A percentile compares a stretch with the other conserved stretches of the same genome.
phyloP scores from a whole-genome alignment of 345 rosid genomes.

The Jatropha curcas region DNA sequence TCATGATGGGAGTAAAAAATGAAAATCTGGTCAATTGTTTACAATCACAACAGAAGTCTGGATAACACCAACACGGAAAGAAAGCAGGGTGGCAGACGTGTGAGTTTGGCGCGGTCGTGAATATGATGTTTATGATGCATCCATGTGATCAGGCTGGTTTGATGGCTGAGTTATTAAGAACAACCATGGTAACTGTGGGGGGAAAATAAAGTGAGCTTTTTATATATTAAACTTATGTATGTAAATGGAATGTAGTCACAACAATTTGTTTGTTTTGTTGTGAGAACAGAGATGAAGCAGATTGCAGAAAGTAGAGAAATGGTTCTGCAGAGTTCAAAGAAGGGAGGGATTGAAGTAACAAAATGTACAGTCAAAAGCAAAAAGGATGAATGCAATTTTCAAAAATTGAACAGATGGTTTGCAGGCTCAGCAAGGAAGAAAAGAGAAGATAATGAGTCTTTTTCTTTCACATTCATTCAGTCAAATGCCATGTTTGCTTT shows the following conservation, averaged over 20 bases:
- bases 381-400: background rate
- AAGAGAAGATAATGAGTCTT: background rate
- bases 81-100: background rate
- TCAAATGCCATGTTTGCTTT: constrained; percentile 16
- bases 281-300: background rate
- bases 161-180: background rate
- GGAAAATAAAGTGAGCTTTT: background rate
- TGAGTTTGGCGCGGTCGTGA: background rate
- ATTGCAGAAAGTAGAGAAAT: constrained; percentile 10
- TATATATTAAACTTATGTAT: background rate
- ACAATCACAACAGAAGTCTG: background rate
- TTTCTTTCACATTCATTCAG: constrained; percentile 1
- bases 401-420: constrained; percentile 15
- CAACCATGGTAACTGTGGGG: background rate
- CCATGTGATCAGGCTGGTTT: background rate
- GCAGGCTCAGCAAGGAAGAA: constrained; percentile 7
- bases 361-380: constrained; percentile 18
- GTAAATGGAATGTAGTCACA: background rate
- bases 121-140: background rate
- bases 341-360: background rate
- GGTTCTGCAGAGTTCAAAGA: background rate
- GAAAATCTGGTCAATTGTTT: background rate
- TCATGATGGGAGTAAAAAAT: background rate
- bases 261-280: background rate
- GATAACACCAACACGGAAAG: background rate